phyloP scores from a whole-genome alignment of 2,329 filamentous ascomycete genomes.

The Aspergillus transmontanensis region DNA sequence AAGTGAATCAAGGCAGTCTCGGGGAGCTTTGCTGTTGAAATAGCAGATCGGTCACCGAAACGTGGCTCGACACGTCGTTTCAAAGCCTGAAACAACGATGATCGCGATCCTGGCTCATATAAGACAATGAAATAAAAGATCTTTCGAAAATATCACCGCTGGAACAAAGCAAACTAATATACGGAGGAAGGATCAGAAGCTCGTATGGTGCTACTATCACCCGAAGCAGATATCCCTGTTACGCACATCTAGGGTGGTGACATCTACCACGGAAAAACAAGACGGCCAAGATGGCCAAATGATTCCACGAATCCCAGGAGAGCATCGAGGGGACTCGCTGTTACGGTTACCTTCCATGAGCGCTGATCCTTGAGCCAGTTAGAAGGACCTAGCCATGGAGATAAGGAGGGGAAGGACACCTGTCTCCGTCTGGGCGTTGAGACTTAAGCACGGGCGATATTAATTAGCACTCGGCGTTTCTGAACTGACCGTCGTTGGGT shows the following conservation, averaged over 20 bases:
- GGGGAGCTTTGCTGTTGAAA: background rate
- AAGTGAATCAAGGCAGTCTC: background rate
- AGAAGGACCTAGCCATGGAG: background rate
- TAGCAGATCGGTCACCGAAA: background rate
- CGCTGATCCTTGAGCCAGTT: background rate
- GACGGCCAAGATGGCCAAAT: background rate
- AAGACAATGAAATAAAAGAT: background rate
- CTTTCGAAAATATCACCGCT: too few relatives aligned
- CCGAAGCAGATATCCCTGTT: background rate
- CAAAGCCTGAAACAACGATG: background rate
- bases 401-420: background rate
- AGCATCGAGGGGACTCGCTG: background rate
- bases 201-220: background rate
- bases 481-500: too few relatives aligned
- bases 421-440: background rate
- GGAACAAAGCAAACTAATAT: background rate
- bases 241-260: background rate
- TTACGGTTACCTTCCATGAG: background rate
- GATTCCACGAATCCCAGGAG: slow-evolving; percentile 12
- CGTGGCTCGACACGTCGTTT: background rate
- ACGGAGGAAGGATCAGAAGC: background rate
- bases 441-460: background rate
- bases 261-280: slow-evolving; percentile 9
- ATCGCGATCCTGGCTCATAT: background rate
- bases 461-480: background rate